Evolutionary conservation across 768 basidiomycete genomes (phyloP).

Genomic region (Tulasnella sp.): DNA sequence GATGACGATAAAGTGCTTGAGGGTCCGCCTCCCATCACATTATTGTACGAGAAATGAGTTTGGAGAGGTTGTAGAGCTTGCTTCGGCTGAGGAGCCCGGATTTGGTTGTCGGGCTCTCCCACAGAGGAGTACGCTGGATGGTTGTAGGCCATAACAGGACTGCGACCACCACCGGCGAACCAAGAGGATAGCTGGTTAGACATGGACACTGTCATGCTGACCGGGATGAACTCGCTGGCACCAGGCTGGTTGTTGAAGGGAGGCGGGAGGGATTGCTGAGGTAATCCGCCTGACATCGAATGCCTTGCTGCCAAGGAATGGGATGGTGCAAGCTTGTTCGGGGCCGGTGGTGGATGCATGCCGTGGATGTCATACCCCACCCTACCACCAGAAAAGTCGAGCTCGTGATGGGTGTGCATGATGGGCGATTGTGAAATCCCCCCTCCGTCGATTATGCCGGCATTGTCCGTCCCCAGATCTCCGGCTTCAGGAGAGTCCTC

Average conservation of each 20-base stretch:
- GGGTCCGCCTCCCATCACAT: background rate
- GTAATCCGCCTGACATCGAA: background rate
- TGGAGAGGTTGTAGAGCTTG: background rate
- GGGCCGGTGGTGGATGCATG: background rate
- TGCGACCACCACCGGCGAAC: background rate
- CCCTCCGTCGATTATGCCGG: background rate
- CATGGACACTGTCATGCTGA: background rate
- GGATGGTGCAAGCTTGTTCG: background rate
- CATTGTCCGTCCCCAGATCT: background rate
- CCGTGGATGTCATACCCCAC: background rate
- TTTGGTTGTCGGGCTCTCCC: background rate
- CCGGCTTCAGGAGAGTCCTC: background rate
- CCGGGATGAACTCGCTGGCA: background rate
- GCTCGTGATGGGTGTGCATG: background rate
- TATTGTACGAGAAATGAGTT: background rate
- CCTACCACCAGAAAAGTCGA: background rate
- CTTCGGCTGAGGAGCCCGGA: background rate
- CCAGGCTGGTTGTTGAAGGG: background rate
- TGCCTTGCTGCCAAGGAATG: background rate
- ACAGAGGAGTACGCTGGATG: background rate
- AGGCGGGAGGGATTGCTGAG: background rate
- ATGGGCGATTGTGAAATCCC: background rate
- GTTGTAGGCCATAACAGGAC: background rate
- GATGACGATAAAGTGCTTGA: background rate
- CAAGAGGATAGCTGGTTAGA: background rate